Conservation (phyloP, 257 asterid species). For the Lithospermum erythrorhizon region DNA sequence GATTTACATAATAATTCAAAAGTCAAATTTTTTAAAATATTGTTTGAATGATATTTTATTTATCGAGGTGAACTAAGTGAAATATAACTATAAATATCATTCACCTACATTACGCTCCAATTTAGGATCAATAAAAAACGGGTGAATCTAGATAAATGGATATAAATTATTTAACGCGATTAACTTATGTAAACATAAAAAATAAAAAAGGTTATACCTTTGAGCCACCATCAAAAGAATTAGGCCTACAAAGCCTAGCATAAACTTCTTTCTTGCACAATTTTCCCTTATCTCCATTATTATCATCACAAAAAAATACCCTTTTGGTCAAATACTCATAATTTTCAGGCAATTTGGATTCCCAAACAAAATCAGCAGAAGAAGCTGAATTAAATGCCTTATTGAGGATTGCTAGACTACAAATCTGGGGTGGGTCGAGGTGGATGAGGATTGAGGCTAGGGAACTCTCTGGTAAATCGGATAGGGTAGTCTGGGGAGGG, state of each 20-base stretch:
- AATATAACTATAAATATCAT: too few relatives aligned
- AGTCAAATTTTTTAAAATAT: too few relatives aligned
- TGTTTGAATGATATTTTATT: too few relatives aligned
- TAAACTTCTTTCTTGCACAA: conserved; percentile 51
- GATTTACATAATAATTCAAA: too few relatives aligned
- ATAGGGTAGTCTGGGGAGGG: conserved; percentile 24
- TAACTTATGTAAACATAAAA: too few relatives aligned
- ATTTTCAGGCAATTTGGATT: conserved; percentile 27
- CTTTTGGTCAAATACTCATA: conserved; percentile 28
- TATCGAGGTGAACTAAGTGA: too few relatives aligned
- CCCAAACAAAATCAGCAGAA: conserved; percentile 56
- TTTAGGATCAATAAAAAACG: too few relatives aligned
- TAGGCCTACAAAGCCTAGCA: conserved; percentile 44
- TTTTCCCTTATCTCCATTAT: conserved; percentile 4
- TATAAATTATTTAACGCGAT: too few relatives aligned
- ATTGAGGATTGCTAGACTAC: conserved; percentile 52
- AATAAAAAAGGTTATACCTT: conserved; percentile 36
- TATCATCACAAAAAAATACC: conserved; percentile 23
- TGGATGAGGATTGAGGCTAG: conserved; percentile 59
- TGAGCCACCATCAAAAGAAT: conserved; percentile 62
- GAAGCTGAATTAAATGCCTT: conserved; percentile 67
- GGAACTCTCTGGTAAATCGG: conserved; percentile 78
- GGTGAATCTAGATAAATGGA: too few relatives aligned
- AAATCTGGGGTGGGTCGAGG: conserved; percentile 79
- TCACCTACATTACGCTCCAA: too few relatives aligned